phyloP scores from a whole-genome alignment of 352 stramenopile genomes.

The Globisporangium solare region DNA sequence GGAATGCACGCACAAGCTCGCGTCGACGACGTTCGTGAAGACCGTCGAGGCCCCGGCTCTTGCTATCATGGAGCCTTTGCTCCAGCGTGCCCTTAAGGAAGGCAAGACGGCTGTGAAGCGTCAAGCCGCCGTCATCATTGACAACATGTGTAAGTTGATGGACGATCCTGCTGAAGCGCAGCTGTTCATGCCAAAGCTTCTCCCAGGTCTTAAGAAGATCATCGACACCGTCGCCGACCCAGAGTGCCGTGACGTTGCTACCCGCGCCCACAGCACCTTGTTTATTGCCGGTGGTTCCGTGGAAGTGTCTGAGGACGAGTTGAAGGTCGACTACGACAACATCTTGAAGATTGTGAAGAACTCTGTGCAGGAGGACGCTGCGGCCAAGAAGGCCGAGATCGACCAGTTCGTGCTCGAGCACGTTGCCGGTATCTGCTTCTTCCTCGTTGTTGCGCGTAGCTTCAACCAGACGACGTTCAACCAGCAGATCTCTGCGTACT shows the following conservation, averaged over 20 bases:
- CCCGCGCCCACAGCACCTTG: conserved; percentile 91
- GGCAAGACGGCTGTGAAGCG: conserved; percentile 96
- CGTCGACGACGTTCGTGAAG: conserved; percentile 99
- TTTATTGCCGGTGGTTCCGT: conserved; percentile 92
- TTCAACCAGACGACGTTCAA: conserved; percentile 95
- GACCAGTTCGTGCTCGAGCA: conserved; percentile 91
- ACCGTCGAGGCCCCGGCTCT: conserved; percentile 95
- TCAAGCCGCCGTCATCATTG: conserved; percentile 98
- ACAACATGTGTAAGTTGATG: conserved; percentile 99
- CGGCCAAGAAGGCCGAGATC: conserved; percentile 82
- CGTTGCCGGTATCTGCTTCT: conserved; percentile 79
- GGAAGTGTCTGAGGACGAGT: conserved; percentile 88
- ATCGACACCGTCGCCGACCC: conserved; percentile 95
- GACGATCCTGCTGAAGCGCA: conserved; percentile 96
- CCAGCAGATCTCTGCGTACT: conserved; percentile 89
- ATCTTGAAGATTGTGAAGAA: conserved; percentile 73
- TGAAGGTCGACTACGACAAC: conserved; percentile 90
- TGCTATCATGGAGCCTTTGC: conserved; percentile 96
- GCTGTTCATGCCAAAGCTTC: conserved; percentile 97
- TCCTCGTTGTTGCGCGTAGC: conserved; percentile 85
- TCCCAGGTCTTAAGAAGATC: conserved; percentile 96
- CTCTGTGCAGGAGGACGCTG: conserved; percentile 72
- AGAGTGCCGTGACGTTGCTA: conserved; percentile 95
- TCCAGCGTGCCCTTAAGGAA: conserved; percentile 94
- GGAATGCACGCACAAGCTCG: conserved; percentile 98